Percentiles rank a stretch among this genome's conserved stretches.
phyloP scores from a whole-genome alignment of 2,329 filamentous ascomycete species.

The Zymoseptoria brevis region DNA sequence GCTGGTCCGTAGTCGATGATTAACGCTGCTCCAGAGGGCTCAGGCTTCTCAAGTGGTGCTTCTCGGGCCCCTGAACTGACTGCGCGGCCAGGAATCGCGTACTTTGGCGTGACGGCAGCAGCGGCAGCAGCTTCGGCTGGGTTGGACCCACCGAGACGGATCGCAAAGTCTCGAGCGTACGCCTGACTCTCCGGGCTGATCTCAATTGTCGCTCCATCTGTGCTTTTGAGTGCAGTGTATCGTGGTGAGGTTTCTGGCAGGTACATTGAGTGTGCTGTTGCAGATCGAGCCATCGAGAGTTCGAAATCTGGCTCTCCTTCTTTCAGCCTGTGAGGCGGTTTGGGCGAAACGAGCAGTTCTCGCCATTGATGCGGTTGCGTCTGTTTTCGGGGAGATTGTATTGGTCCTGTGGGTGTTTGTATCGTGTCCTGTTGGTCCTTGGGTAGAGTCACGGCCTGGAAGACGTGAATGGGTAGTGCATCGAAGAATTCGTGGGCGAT shows the following conservation, averaged over 20 bases:
- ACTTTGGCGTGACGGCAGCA: conserved; percentile 14
- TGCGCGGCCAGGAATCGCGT: conserved; percentile 15
- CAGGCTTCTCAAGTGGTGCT: conserved; percentile 43
- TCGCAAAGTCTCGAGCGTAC: conserved; percentile 73
- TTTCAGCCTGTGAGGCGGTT: conserved; percentile 44
- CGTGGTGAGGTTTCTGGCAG: conserved; percentile 74
- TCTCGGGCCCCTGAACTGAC: conserved; percentile 23
- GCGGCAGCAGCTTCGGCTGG: conserved; percentile 14
- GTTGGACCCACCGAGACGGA: conserved; percentile 65
- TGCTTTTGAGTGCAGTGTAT: conserved; percentile 65
- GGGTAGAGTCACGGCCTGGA: conserved; percentile 58
- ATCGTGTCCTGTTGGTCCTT: conserved; percentile 29
- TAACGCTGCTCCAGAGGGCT: conserved; percentile 76
- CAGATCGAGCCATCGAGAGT: conserved; percentile 63
- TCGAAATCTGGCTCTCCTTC: conserved; percentile 68
- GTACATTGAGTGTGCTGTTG: conserved; percentile 76
- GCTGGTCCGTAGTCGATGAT: conserved; percentile 90
- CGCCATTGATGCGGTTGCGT: conserved; percentile 58
- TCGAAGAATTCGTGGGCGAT: conserved; percentile 98
- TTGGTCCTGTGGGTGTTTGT: conserved; percentile 43
- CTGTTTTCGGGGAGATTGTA: conserved; percentile 29
- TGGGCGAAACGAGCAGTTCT: conserved; percentile 67
- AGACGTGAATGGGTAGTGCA: conserved; percentile 89
- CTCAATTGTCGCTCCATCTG: conserved; percentile 67
- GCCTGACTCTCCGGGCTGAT: conserved; percentile 80